phyloP scores from a whole-genome alignment of 2,329 filamentous ascomycete species.

The Akanthomyces muscarius region DNA sequence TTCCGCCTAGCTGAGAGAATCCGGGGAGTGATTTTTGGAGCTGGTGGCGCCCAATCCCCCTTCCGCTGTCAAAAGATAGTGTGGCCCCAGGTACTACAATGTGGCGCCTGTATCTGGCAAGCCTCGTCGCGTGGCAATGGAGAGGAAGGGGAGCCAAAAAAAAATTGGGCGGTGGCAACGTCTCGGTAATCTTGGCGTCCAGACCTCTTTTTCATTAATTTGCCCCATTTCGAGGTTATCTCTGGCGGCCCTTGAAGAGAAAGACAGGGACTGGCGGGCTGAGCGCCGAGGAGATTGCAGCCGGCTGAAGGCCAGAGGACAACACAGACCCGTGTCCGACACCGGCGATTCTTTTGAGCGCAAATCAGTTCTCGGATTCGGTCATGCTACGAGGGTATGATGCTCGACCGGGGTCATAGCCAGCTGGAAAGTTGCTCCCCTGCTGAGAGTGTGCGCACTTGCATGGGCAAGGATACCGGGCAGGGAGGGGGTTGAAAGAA shows the following conservation, averaged over 20 bases:
- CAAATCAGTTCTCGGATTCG: not conserved
- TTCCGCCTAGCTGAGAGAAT: constrained; percentile 9
- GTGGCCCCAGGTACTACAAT: constrained; percentile 8
- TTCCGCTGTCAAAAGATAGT: constrained; percentile 11
- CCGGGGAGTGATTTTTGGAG: constrained; percentile 3
- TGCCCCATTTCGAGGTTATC: not conserved
- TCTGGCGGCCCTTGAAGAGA: not conserved
- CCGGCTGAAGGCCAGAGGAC: not conserved
- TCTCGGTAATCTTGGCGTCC: constrained; percentile 11
- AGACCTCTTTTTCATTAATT: not conserved
- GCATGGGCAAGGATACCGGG: not conserved
- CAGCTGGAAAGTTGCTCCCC: not conserved
- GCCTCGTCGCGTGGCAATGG: constrained; percentile 18
- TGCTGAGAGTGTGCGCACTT: not conserved
- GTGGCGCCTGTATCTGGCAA: constrained; percentile 17
- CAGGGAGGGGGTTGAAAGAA: not conserved
- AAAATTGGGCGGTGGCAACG: constrained; percentile 12
- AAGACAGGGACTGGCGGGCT: not conserved
- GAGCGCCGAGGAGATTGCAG: not conserved
- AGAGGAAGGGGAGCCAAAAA: constrained; percentile 3
- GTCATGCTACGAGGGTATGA: not conserved
- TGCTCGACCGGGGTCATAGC: constrained; percentile 5
- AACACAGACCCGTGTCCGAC: not conserved
- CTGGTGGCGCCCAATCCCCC: constrained; percentile 1
- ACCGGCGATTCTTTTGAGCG: not conserved